phyloP scores from a whole-genome alignment of 805 yeast species.

The Starmerella riodocensis region DNA sequence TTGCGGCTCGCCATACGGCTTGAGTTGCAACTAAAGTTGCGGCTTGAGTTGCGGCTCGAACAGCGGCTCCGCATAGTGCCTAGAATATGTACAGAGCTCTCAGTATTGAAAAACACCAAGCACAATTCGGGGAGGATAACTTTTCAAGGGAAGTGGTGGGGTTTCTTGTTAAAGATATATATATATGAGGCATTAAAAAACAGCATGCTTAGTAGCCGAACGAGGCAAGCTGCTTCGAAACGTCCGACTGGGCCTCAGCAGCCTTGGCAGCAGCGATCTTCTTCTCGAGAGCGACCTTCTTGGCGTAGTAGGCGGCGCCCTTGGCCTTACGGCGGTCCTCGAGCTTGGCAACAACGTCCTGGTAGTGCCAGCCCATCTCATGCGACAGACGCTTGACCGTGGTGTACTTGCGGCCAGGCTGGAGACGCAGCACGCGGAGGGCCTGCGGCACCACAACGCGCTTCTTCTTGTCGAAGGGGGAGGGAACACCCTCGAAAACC shows the following conservation, averaged over 20 bases:
- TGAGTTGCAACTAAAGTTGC: too few relatives aligned
- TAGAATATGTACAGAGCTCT: too few relatives aligned
- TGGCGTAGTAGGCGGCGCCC: conserved; percentile 97
- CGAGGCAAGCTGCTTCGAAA: conserved; percentile 84
- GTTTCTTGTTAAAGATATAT: conserved; percentile 3
- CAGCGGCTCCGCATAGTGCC: too few relatives aligned
- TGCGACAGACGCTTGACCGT: conserved; percentile 92
- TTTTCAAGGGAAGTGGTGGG: too few relatives aligned
- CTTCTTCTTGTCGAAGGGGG: conserved; percentile 99
- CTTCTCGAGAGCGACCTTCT: conserved; percentile 92
- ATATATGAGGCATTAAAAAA: conserved; percentile 15
- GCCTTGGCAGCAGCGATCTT: conserved; percentile 79
- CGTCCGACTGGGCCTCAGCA: conserved; percentile 79
- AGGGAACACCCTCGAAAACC: conserved; percentile 99
- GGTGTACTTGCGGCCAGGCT: conserved; percentile 99
- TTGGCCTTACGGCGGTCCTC: conserved; percentile 99
- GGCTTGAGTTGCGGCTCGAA: too few relatives aligned
- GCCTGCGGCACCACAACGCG: conserved; percentile 99
- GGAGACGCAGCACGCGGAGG: conserved; percentile 95
- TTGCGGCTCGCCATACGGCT: too few relatives aligned
- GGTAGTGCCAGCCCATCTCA: conserved; percentile 99
- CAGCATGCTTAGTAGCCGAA: conserved; percentile 71
- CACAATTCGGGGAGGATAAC: too few relatives aligned
- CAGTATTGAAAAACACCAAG: too few relatives aligned
- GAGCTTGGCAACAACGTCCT: conserved; percentile 89